Evolutionary conservation across 805 yeast genomes (phyloP).

Genomic region (Wickerhamomyces mucosus): DNA sequence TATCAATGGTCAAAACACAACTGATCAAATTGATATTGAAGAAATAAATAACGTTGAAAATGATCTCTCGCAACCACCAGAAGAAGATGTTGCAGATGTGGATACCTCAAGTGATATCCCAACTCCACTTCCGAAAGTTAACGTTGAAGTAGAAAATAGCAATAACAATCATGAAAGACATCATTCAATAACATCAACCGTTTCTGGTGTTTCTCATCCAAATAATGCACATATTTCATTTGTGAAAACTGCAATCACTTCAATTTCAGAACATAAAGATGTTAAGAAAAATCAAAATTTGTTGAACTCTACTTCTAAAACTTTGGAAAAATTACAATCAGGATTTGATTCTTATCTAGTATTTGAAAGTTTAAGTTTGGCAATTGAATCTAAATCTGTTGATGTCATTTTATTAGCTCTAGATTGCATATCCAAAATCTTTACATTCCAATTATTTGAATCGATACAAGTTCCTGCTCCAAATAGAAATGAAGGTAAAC

Average conservation of each 20-base stretch:
- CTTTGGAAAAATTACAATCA: conserved; percentile 17
- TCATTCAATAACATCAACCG: conserved; percentile 13
- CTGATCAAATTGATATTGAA: too few relatives aligned
- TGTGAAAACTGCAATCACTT: conserved; percentile 49
- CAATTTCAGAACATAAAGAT: conserved; percentile 50
- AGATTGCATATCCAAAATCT: conserved; percentile 79
- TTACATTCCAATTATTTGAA: conserved; percentile 76
- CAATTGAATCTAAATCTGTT: conserved; percentile 59
- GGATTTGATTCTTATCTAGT: conserved; percentile 42
- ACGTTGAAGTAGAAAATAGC: conserved; percentile 3
- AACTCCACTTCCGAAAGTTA: conserved; percentile 13
- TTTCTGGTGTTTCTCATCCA: conserved; percentile 14
- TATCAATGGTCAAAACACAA: too few relatives aligned
- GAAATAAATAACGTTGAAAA: too few relatives aligned
- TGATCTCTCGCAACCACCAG: neutral
- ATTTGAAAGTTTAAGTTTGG: conserved; percentile 68
- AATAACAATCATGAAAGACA: conserved; percentile 9
- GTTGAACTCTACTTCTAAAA: conserved; percentile 23
- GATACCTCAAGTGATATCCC: conserved; percentile 8
- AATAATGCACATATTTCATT: conserved; percentile 27
- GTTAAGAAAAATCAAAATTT: conserved; percentile 37
- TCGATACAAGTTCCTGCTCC: conserved; percentile 40
- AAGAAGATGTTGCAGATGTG: conserved; percentile 8
- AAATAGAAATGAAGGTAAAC: conserved; percentile 23
- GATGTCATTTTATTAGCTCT: conserved; percentile 67